Base-by-base conservation (phyloP, 2,329 filamentous ascomycete genomes). In the Phialophora macrospora region DNA sequence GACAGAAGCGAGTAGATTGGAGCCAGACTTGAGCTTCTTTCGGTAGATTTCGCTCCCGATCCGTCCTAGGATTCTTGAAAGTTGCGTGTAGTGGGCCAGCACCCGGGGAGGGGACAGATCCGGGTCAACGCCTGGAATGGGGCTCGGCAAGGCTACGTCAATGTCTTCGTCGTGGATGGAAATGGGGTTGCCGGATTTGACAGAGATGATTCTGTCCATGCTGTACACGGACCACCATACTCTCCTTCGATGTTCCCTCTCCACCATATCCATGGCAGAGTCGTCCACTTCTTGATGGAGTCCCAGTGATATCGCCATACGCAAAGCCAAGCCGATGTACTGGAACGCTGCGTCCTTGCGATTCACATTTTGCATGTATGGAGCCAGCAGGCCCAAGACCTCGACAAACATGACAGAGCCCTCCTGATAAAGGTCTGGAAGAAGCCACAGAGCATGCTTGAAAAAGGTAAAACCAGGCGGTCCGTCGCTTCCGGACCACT, bases 151-250 rank as follows among this genome's bases (percentile, higher is more conserved):
- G 26, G 68, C 71, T 3, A 82, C 81, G 17, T 79, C 79, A 64
- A 85, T 84, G 68, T 85, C 84, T 66, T 84, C 81, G 69, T 85
- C 84, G 4, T 83, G 78, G 26, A 86, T 83, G 0, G 83, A 82
- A 34, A 85, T 78, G 0, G 84, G 83, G 67, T 85, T 83, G 7
- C 84, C 84, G 1, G 81, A 83, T 67, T 85, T 86, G 64, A 83
- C 81, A 2, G 80, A 82, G 1, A 85, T 74, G 30, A 86, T 80
- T 14, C 79, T 77, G 71, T 85, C 84, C 44, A 86, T 75, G 68
- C 82, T 84, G 71, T 86, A 86, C 1, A 85, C 80, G 34, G 81
- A 84, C 84, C 84, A 86, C 83, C 83, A 86, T 3, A 83, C 78
- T 7, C 83, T 78, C 7, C 84, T 79, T 8, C 84, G 78, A 63